These are phyloP conservation scores for Fistulifera solaris DNA, from an alignment of 108 stramenopile genomes.

Conservation along the genomic window DNA sequence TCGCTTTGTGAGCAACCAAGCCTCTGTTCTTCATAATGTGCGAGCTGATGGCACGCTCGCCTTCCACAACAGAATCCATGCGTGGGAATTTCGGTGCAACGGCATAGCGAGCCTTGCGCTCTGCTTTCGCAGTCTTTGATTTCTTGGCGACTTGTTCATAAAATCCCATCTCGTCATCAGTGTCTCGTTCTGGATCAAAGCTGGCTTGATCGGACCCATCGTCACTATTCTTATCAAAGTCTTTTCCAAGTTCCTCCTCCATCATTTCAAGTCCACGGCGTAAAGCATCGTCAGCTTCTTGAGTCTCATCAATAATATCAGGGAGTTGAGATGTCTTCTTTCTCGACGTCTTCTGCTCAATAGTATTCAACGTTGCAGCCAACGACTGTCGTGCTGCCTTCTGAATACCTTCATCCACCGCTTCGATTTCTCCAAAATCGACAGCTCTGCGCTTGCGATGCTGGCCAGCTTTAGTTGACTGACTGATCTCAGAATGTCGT, in stretches of 20 bases:
- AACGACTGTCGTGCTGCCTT: conserved; percentile 36
- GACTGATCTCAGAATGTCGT: conserved; percentile 44
- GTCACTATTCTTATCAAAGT: conserved; percentile 23
- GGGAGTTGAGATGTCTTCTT: conserved; percentile 12
- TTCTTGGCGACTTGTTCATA: conserved; percentile 46
- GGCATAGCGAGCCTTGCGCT: conserved; percentile 54
- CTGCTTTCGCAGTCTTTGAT: conserved; percentile 43
- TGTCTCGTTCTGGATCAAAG: conserved; percentile 23
- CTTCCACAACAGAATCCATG: conserved; percentile 53
- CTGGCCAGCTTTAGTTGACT: conserved; percentile 5
- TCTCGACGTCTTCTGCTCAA: conserved; percentile 48
- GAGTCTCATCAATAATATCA: conserved; percentile 29
- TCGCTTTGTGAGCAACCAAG: conserved; percentile 92
- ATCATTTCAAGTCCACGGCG: conserved; percentile 62
- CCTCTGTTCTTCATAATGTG: conserved; percentile 92
- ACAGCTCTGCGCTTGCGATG: conserved; percentile 16
- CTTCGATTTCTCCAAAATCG: conserved; percentile 47
- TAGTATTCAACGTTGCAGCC: conserved; percentile 62
- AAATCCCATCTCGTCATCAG: conserved; percentile 49
- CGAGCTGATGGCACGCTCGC: conserved; percentile 77
- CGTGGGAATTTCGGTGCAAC: conserved; percentile 81
- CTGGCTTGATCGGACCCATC: conserved; percentile 21
- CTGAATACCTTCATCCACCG: conserved; percentile 38
- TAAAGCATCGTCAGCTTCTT: conserved; percentile 24
- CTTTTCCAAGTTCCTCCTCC: conserved; percentile 65